phyloP scores from a whole-genome alignment of 768 basidiomycete species.

The Paxillus ammoniavirescens region DNA sequence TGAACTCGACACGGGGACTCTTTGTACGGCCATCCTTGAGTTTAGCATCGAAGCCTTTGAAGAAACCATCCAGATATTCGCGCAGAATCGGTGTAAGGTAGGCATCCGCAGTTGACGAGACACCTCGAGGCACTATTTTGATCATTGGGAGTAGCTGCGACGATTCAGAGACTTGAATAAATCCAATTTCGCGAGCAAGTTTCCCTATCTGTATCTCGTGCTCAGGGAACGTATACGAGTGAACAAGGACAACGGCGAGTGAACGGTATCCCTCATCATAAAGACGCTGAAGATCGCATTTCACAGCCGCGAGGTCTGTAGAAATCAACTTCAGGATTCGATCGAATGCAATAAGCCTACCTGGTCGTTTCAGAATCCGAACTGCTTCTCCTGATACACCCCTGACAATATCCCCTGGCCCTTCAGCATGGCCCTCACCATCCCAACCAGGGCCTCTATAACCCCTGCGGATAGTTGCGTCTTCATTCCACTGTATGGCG shows the following conservation, averaged over 20 bases:
- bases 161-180: constrained; percentile 85
- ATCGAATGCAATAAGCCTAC: constrained; percentile 22
- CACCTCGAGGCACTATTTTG: constrained; percentile 91
- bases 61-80: constrained; percentile 89
- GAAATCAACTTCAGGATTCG: not conserved
- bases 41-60: constrained; percentile 78
- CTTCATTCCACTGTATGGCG: constrained; percentile 71
- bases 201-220: constrained; percentile 76
- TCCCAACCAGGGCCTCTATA: constrained; percentile 83
- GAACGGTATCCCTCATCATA: constrained; percentile 85
- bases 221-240: constrained; percentile 89
- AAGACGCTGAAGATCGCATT: constrained; percentile 62
- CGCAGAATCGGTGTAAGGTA: constrained; percentile 89
- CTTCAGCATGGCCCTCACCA: constrained; percentile 64
- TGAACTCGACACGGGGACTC: constrained; percentile 85
- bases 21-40: constrained; percentile 56
- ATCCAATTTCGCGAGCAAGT: constrained; percentile 80
- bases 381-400: constrained; percentile 92
- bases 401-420: constrained; percentile 74
- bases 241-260: constrained; percentile 84
- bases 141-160: constrained; percentile 90
- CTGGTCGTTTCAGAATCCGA: constrained; percentile 72
- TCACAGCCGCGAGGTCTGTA: constrained; percentile 53
- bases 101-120: constrained; percentile 91
- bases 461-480: constrained; percentile 61